These are phyloP conservation scores for Mallotus japonicus DNA, from an alignment of 441 rosid species.

Conservation along the genomic window DNA sequence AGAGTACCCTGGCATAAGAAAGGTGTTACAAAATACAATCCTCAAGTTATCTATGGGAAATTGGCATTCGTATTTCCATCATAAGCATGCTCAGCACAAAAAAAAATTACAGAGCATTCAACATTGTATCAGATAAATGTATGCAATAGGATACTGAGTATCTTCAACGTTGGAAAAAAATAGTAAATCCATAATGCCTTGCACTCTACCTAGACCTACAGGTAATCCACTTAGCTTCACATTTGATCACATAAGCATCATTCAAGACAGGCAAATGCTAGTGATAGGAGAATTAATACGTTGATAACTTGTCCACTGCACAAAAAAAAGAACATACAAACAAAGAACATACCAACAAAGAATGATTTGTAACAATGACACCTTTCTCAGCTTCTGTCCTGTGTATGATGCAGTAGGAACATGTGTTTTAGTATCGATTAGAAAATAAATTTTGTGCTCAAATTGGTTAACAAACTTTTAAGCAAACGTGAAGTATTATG, in stretches of 20 bases:
- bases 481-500: slow-evolving; percentile 7
- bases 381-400: slow-evolving; percentile 98
- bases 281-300: background rate
- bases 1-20: background rate
- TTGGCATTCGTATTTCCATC: background rate
- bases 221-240: background rate
- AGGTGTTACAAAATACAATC: background rate
- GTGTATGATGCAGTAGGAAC: slow-evolving; percentile 30
- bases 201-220: background rate
- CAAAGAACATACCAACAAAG: slow-evolving; percentile 59
- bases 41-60: background rate
- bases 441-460: slow-evolving; percentile 5
- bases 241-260: background rate
- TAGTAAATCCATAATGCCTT: background rate
- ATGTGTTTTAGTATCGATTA: slow-evolving; percentile 21
- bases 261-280: slow-evolving; percentile 8
- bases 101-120: background rate
- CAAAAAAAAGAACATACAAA: background rate
- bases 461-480: slow-evolving; percentile 18
- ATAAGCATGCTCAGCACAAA: background rate
- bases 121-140: background rate
- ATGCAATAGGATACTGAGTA: background rate
- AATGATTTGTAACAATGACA: slow-evolving; percentile 82
- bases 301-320: background rate
- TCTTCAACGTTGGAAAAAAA: background rate